These are phyloP conservation scores for Phragmites australis DNA, from an alignment of 176 grass and related monocot species.

Conservation along the genomic window DNA sequence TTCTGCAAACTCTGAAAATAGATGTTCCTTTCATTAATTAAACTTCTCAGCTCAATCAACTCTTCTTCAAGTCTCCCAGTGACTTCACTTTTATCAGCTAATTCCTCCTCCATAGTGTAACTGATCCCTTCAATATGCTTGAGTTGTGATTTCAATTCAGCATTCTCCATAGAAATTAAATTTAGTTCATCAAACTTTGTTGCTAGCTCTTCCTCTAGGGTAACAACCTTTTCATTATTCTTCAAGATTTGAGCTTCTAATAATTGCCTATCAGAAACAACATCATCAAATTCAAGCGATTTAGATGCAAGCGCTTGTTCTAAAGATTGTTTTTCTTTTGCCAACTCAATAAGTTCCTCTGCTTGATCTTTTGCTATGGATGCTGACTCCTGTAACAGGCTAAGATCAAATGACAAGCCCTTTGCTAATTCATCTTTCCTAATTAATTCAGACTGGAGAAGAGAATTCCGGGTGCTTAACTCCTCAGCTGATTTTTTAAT, in stretches of 20 bases:
- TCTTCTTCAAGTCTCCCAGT: conserved; percentile 59
- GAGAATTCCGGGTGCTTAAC: conserved; percentile 54
- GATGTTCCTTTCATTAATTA: conserved; percentile 30
- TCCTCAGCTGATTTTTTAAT: conserved; percentile 54
- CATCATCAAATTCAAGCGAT: conserved; percentile 53
- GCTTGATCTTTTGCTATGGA: conserved; percentile 74
- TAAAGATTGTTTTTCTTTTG: conserved; percentile 52
- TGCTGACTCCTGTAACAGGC: conserved; percentile 85
- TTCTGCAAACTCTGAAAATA: conserved; percentile 47
- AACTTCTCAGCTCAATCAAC: conserved; percentile 47
- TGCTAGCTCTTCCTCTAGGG: conserved; percentile 55
- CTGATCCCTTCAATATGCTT: conserved; percentile 41
- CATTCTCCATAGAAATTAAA: conserved; percentile 53
- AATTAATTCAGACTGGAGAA: conserved; percentile 68
- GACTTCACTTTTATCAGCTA: conserved; percentile 50
- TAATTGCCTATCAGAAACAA: conserved; percentile 36
- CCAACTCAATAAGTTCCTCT: conserved; percentile 55
- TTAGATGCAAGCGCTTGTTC: conserved; percentile 52
- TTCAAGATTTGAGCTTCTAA: conserved; percentile 59
- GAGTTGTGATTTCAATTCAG: conserved; percentile 62
- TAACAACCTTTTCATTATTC: conserved; percentile 46
- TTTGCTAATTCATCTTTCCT: conserved; percentile 79
- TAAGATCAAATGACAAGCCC: conserved; percentile 89
- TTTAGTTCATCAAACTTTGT: conserved; percentile 56
- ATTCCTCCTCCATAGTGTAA: conserved; percentile 55